These are phyloP conservation scores for Colletotrichum costaricense DNA, from an alignment of 2,329 filamentous ascomycete species.

Conservation along the genomic window DNA sequence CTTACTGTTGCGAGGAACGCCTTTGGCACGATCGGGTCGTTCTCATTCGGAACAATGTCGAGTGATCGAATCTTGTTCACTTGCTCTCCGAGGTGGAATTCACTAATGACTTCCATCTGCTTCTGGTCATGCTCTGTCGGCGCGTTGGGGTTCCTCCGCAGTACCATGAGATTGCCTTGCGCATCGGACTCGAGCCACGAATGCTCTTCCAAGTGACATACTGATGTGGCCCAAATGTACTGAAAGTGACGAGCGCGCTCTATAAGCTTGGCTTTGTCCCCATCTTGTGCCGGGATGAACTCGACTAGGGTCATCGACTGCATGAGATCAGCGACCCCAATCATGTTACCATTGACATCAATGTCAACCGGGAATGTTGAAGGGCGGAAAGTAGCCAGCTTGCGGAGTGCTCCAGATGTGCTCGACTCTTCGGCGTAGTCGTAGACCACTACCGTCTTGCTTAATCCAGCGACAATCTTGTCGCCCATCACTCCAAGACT, in stretches of 20 bases:
- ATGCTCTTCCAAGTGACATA: constrained; percentile 77
- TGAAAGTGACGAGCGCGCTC: constrained; percentile 86
- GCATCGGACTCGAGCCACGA: constrained; percentile 87
- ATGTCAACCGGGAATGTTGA: constrained; percentile 88
- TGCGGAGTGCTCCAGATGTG: constrained; percentile 70
- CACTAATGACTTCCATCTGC: constrained; percentile 78
- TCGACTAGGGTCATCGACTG: constrained; percentile 87
- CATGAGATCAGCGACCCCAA: constrained; percentile 92
- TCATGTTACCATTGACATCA: constrained; percentile 77
- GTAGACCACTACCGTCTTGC: constrained; percentile 81
- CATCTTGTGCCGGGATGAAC: constrained; percentile 69
- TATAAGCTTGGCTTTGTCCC: constrained; percentile 70
- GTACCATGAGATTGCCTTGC: constrained; percentile 86
- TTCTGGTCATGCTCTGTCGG: constrained; percentile 80
- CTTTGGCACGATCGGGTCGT: constrained; percentile 78
- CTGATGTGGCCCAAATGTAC: constrained; percentile 83
- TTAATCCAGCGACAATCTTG: constrained; percentile 86
- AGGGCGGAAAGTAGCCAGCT: constrained; percentile 81
- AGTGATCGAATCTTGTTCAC: constrained; percentile 88
- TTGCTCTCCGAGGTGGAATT: constrained; percentile 91
- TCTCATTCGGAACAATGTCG: constrained; percentile 71
- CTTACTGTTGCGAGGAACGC: constrained; percentile 92
- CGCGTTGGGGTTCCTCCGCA: constrained; percentile 79
- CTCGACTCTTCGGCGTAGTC: constrained; percentile 67
- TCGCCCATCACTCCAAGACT: constrained; percentile 80